Evolutionary conservation across 352 stramenopile genomes (phyloP), one percentile per base, ranked within the genome.

Genomic region (Phytopythium vexans): DNA sequence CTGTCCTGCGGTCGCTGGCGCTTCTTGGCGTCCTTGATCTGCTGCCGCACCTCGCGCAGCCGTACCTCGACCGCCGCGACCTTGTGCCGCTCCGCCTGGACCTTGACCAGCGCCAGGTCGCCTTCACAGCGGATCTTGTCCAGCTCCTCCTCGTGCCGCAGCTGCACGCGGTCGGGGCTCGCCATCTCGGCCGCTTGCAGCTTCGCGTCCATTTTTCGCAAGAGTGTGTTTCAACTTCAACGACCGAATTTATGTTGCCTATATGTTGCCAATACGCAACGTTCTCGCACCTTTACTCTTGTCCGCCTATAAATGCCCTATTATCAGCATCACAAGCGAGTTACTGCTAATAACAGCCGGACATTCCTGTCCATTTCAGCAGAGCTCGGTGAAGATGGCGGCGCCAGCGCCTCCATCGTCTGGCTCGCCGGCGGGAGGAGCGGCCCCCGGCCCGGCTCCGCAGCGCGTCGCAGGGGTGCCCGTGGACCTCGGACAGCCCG

Each of bases 11-110:
- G 84, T 83, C 61, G 31, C 91, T 68, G 46, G 6, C 68, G 60
- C 47, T 96, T 92, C 49, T 97, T 91, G 58, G 86, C 86, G 0
- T 89, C 83, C 48, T 96, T 81, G 39, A 97, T 87, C 52, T 92
- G 66, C 32, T 78, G 71, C 50, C 95, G 84, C 16, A 90, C 82
- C 55, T 89, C 63, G n/a, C 90, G 81, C 68, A 98, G 84, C 54
- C 88, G 74, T 35, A 68, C 66, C 51, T 98, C 96, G 0, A 94
- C 66, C 49, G 86, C 72, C 6, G 64, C 56, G 54, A 95, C 77
- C 49, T 93, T 96, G 52, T 96, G 89, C 41, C 70, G 87, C 89
- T 97, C 96, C 49, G 95, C 92, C 49, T 89, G 77, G 40, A 69
- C 64, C 31, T 73, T 76, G 53, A 89, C 79, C 6, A 89, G 68